A percentile compares a stretch with the other conserved stretches of the same genome.
phyloP scores from a whole-genome alignment of 2,329 filamentous ascomycete species.

The Pleomassaria siparia region DNA sequence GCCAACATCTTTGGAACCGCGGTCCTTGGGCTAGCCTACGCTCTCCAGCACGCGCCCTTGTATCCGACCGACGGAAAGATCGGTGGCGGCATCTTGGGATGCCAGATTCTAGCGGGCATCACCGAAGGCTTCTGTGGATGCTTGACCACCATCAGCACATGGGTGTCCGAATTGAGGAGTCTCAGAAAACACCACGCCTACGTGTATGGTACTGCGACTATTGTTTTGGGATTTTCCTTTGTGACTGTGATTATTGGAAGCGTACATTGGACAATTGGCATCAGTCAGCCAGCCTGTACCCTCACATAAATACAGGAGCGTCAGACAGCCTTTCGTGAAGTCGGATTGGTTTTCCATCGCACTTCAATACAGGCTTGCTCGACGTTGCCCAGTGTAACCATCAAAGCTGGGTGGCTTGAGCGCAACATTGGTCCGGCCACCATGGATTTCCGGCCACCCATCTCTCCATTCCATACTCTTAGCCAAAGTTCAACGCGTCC shows the following conservation, averaged over 20 bases:
- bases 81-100: constrained; percentile 34
- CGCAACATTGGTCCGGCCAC: too few species aligned
- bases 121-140: constrained; percentile 46
- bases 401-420: too few species aligned
- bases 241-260: not conserved
- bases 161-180: constrained; percentile 12
- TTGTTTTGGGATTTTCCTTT: not conserved
- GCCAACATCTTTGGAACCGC: constrained; percentile 75
- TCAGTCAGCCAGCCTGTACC: not conserved
- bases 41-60: constrained; percentile 66
- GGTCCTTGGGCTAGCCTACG: constrained; percentile 71
- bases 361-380: too few species aligned
- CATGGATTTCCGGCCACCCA: too few species aligned
- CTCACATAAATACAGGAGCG: too few species aligned
- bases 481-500: too few species aligned
- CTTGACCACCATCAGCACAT: constrained; percentile 45
- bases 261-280: not conserved
- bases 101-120: constrained; percentile 44
- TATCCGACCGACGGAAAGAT: constrained; percentile 14
- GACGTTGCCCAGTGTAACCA: constrained; percentile 16
- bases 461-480: too few species aligned
- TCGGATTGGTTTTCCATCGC: too few species aligned
- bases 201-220: not conserved
- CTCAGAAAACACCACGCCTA: not conserved
- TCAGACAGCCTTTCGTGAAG: too few species aligned